phyloP scores from a whole-genome alignment of 192 early-diverging fungal genomes.

The Mortierella alpina region DNA sequence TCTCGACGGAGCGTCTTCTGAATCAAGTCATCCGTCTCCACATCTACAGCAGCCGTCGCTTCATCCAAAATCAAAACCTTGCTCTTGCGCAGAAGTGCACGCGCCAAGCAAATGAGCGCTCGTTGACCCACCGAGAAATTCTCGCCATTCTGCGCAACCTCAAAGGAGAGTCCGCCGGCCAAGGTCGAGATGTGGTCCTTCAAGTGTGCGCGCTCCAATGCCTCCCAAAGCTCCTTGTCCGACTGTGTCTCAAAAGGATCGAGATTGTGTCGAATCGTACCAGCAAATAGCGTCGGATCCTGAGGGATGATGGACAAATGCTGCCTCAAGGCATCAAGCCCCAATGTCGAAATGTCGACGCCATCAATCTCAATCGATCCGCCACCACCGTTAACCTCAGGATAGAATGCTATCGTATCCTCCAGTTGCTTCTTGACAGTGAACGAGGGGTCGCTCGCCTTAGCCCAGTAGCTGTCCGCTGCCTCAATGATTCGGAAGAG shows the following conservation, averaged over 20 bases:
- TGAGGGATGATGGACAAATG: conserved; percentile 82
- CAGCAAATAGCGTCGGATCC: conserved; percentile 75
- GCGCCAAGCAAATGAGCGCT: conserved; percentile 74
- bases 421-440: not conserved
- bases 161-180: conserved; percentile 71
- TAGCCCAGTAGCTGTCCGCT: conserved; percentile 42
- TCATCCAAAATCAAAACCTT: conserved; percentile 57
- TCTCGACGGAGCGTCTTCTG: conserved; percentile 87
- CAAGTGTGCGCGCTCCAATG: conserved; percentile 72
- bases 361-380: conserved; percentile 72
- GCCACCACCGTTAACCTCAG: conserved; percentile 1
- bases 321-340: conserved; percentile 62
- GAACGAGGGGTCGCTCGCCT: conserved; percentile 17
- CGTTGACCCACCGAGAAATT: conserved; percentile 87
- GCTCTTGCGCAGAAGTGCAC: conserved; percentile 71
- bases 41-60: conserved; percentile 75
- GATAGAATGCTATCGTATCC: not conserved
- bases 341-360: conserved; percentile 56
- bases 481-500: conserved; percentile 62
- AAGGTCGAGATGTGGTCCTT: conserved; percentile 68
- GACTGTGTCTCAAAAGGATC: conserved; percentile 62
- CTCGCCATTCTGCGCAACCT: conserved; percentile 77
- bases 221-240: conserved; percentile 73
- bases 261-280: conserved; percentile 64
- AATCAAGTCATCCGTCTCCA: conserved; percentile 83